phyloP scores from a whole-genome alignment of 1,139 yeast genomes.

The Hemisphaericaspora lyxosophila region DNA sequence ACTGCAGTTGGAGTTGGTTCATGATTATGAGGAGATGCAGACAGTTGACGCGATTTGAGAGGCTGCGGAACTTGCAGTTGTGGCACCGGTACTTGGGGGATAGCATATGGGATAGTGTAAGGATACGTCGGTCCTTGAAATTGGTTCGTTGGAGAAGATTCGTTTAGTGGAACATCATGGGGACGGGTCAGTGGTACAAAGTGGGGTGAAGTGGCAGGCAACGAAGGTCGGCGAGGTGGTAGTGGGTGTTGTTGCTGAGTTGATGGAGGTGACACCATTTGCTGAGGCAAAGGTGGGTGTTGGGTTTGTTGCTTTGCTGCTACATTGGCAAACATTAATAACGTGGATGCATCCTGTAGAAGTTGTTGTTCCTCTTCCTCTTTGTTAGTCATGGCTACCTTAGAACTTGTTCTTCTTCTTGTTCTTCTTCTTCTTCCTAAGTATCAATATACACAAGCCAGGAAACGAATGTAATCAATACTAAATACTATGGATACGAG shows the following conservation, averaged over 20 bases:
- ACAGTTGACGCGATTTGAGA: not conserved
- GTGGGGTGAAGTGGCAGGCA: slow-evolving; percentile 5
- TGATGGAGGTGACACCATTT: slow-evolving; percentile 10
- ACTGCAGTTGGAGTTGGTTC: not conserved
- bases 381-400: slow-evolving; percentile 13
- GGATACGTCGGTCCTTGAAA: slow-evolving; percentile 1
- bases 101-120: not conserved
- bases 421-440: too few relatives aligned
- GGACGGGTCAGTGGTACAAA: not conserved
- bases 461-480: too few relatives aligned
- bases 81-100: not conserved
- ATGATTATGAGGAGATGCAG: not conserved
- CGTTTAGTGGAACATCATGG: not conserved
- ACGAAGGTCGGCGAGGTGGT: slow-evolving; percentile 4
- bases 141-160: not conserved
- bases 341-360: slow-evolving; percentile 63
- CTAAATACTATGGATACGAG: too few relatives aligned
- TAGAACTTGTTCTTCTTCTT: too few relatives aligned
- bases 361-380: slow-evolving; percentile 36
- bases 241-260: slow-evolving; percentile 4
- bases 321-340: slow-evolving; percentile 61
- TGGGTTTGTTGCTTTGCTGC: slow-evolving; percentile 47
- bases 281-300: slow-evolving; percentile 15
- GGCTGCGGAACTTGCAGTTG: not conserved
- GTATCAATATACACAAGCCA: too few relatives aligned